Evolutionary conservation across 2,329 filamentous ascomycete genomes (phyloP).

Genomic region (Pseudomassariella vexata): DNA sequence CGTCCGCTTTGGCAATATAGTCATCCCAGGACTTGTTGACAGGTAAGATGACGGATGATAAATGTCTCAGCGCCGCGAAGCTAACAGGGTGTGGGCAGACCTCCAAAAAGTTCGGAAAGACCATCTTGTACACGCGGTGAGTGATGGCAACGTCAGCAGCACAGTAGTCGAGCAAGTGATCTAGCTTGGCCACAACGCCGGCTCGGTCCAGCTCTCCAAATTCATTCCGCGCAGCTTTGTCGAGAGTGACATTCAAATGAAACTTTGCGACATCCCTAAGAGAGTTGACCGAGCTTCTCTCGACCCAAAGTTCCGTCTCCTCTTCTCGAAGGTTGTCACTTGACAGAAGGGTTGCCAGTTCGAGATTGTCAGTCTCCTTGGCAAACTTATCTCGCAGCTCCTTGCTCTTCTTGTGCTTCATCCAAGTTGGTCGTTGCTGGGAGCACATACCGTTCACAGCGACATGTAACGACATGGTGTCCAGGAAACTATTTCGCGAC

Average conservation of each 20-base stretch:
- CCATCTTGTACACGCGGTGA: conserved; percentile 87
- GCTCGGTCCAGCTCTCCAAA: conserved; percentile 76
- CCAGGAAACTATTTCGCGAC: conserved; percentile 79
- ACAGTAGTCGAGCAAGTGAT: conserved; percentile 87
- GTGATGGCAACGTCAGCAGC: conserved; percentile 91
- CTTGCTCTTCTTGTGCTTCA: conserved; percentile 88
- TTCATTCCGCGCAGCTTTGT: conserved; percentile 80
- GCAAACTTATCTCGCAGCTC: conserved; percentile 78
- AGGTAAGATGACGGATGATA: conserved; percentile 90
- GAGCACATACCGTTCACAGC: conserved; percentile 99
- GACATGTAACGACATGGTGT: conserved; percentile 97
- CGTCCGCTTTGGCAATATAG: conserved; percentile 79
- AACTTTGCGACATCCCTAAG: conserved; percentile 94
- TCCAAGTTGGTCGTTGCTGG: conserved; percentile 90
- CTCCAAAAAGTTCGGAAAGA: conserved; percentile 83
- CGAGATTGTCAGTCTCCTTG: conserved; percentile 62
- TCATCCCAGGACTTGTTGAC: conserved; percentile 82
- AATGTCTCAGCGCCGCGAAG: conserved; percentile 85
- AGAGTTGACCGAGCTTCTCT: conserved; percentile 90
- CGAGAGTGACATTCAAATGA: conserved; percentile 84
- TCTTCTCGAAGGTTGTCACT: conserved; percentile 66
- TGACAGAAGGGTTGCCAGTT: conserved; percentile 66
- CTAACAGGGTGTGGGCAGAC: conserved; percentile 96
- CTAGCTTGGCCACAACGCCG: conserved; percentile 65
- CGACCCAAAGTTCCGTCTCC: conserved; percentile 94